Conservation (phyloP, 163 green algal genomes). For the Prototheca wickerhamii region DNA sequence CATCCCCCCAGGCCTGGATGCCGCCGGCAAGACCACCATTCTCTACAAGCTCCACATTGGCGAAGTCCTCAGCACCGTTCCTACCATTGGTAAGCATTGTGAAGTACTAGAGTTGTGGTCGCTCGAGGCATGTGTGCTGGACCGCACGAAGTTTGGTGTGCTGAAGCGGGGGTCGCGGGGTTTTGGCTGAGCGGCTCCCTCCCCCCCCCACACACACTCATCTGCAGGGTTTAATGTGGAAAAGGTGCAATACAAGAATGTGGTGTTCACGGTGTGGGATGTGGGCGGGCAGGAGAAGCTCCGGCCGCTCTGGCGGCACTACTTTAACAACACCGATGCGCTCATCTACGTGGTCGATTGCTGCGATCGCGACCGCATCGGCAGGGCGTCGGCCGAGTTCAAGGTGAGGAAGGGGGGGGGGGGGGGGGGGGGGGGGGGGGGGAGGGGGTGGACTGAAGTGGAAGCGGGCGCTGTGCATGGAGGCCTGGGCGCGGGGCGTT, state of each 20-base stretch:
- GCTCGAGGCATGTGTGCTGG: background rate
- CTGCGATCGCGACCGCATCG: slow-evolving; percentile 64
- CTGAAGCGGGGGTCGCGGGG: background rate
- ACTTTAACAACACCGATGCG: slow-evolving; percentile 70
- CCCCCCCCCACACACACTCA: background rate
- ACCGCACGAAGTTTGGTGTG: background rate
- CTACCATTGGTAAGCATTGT: slow-evolving; percentile 85
- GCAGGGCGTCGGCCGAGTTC: slow-evolving; percentile 9
- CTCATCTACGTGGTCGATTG: slow-evolving; percentile 87
- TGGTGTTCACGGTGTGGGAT: slow-evolving; percentile 98
- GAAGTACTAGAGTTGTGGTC: background rate
- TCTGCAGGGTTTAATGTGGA: slow-evolving; percentile 97
- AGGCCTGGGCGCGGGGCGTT: background rate
- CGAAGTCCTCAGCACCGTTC: slow-evolving; percentile 87
- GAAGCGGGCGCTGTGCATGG: background rate
- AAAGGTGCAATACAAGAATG: slow-evolving; percentile 99
- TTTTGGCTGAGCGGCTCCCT: background rate
- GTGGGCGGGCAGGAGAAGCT: slow-evolving; percentile 97
- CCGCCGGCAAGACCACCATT: slow-evolving; percentile 82
- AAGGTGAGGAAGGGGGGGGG: slow-evolving; percentile 26
- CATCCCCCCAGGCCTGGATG: slow-evolving; percentile 53
- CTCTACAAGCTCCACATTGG: slow-evolving; percentile 87
- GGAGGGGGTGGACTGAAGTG: background rate
- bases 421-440: no score
- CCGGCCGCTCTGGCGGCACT: slow-evolving; percentile 83